phyloP scores from a whole-genome alignment of 345 rosid species.

The Gossypium thurberi region DNA sequence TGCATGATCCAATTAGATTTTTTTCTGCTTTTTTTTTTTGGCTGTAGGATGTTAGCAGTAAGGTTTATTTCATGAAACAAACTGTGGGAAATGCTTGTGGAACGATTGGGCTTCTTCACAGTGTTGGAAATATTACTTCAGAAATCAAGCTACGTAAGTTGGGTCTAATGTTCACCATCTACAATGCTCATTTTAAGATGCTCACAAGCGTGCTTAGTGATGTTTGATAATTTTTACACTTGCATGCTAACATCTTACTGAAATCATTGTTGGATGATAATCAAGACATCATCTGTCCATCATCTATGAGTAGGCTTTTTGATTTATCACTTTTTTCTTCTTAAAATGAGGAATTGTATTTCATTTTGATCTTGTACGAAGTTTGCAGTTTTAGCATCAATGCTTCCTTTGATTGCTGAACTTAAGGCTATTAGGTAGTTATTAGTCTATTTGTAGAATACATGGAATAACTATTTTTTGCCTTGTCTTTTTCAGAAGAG shows the following conservation, averaged over 20 bases:
- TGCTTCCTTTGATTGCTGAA: background rate
- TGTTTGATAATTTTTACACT: background rate
- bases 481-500: conserved; percentile 43
- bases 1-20: background rate
- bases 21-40: conserved; percentile 6
- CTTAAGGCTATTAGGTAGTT: background rate
- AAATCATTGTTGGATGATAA: background rate
- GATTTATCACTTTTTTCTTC: background rate
- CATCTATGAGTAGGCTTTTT: background rate
- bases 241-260: too few species aligned
- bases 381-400: background rate
- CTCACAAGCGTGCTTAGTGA: background rate
- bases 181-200: background rate
- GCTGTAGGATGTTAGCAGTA: conserved; percentile 47
- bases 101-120: conserved; percentile 95
- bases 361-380: background rate
- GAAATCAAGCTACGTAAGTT: conserved; percentile 67
- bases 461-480: conserved; percentile 1
- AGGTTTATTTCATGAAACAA: conserved; percentile 91
- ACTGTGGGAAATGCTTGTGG: conserved; percentile 99
- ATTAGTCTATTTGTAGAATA: background rate
- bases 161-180: background rate
- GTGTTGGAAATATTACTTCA: conserved; percentile 78
- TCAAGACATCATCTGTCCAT: background rate
- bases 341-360: background rate